Evolutionary conservation across 495 filamentous ascomycete species (phyloP).

Genomic region (Daldinia bambusicola): DNA sequence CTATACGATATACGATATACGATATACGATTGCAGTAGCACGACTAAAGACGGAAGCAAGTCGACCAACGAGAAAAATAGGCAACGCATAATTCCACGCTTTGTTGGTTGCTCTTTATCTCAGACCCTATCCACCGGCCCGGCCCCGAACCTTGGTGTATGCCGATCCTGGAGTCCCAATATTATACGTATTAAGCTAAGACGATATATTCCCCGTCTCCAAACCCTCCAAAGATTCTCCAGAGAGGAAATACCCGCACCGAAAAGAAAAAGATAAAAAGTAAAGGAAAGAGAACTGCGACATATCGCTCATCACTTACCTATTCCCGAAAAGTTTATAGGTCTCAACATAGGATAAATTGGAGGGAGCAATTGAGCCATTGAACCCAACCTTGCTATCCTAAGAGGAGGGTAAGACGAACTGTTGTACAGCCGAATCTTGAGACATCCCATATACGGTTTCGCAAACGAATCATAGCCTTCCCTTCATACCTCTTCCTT

Average conservation of each 20-base stretch:
- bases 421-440: constrained; percentile 29
- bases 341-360: background rate
- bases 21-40: constrained; percentile 10
- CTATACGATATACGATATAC: constrained; percentile 6
- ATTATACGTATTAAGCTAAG: constrained; percentile 26
- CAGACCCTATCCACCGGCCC: constrained; percentile 10
- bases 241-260: constrained; percentile 30
- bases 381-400: constrained; percentile 2
- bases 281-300: constrained; percentile 24
- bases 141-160: constrained; percentile 22
- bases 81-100: background rate
- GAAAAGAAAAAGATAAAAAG: no score
- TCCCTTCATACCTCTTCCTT: constrained; percentile 20
- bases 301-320: constrained; percentile 8
- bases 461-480: constrained; percentile 33
- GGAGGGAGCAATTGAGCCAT: background rate
- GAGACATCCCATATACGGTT: constrained; percentile 30
- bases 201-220: constrained; percentile 15
- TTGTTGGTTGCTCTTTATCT: constrained; percentile 9
- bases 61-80: constrained; percentile 11
- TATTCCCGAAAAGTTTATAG: background rate
- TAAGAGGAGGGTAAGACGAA: constrained; percentile 37
- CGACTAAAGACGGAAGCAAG: constrained; percentile 5
- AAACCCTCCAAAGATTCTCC: constrained; percentile 26
- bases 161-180: constrained; percentile 15